phyloP scores from a whole-genome alignment of 2,329 filamentous ascomycete species.

The Penicillium sp. region DNA sequence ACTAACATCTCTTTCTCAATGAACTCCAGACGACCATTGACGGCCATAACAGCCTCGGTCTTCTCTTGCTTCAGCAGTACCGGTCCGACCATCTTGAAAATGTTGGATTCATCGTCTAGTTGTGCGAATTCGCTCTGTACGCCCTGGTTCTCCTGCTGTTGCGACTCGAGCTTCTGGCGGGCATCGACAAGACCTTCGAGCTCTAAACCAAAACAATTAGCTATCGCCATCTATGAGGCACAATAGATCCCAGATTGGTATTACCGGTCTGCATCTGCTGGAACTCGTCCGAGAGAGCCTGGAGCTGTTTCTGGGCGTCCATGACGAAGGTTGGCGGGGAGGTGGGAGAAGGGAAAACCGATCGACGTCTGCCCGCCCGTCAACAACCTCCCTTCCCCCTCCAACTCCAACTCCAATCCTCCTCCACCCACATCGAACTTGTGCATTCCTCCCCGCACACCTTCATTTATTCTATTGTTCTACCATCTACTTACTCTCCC shows the following conservation, averaged over 20 bases:
- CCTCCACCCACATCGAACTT: constrained; percentile 5
- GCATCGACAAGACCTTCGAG: constrained; percentile 73
- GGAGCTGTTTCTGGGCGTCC: constrained; percentile 72
- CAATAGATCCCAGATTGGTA: constrained; percentile 9
- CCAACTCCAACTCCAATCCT: constrained; percentile 15
- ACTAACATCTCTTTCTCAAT: constrained; percentile 90
- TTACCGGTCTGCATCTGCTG: constrained; percentile 80
- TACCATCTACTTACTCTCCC: background rate
- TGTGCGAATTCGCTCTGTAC: constrained; percentile 88
- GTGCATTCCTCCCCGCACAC: constrained; percentile 3
- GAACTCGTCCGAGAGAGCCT: constrained; percentile 82
- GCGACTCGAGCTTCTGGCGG: constrained; percentile 85
- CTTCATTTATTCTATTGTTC: constrained; percentile 4
- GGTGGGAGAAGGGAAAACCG: constrained; percentile 31
- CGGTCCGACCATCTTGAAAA: constrained; percentile 94
- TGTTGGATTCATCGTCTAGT: constrained; percentile 77
- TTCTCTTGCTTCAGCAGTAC: constrained; percentile 94
- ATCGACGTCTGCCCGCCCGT: constrained; percentile 24
- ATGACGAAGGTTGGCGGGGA: constrained; percentile 23
- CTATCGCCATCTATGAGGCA: background rate
- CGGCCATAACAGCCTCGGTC: constrained; percentile 82
- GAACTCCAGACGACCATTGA: constrained; percentile 86
- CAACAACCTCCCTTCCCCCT: constrained; percentile 26
- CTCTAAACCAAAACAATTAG: constrained; percentile 56
- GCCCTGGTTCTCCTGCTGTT: constrained; percentile 86